Evolutionary conservation across 1,284 basidiomycete species (phyloP).

Genomic region (Boletus semigastroideus): DNA sequence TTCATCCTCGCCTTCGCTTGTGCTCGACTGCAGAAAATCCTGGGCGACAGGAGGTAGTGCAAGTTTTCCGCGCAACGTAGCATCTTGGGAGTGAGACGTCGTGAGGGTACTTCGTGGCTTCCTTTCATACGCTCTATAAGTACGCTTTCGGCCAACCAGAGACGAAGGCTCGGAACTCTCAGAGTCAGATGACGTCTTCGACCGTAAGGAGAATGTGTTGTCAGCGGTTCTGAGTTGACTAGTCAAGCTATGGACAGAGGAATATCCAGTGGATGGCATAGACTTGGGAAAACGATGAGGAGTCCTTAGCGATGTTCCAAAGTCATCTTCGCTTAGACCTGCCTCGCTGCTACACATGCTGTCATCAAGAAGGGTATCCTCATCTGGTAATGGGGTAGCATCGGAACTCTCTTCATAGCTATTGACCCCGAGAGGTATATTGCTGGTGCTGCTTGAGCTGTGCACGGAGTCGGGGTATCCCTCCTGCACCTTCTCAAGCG

Average conservation of each 20-base stretch:
- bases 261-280: constrained; percentile 35
- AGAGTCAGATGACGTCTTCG: constrained; percentile 45
- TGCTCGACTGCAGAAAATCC: constrained; percentile 20
- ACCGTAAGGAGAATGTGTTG: constrained; percentile 44
- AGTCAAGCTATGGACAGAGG: constrained; percentile 38
- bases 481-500: constrained; percentile 65
- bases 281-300: constrained; percentile 39
- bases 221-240: constrained; percentile 48
- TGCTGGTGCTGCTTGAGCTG: constrained; percentile 54
- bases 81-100: constrained; percentile 16
- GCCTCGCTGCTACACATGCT: constrained; percentile 29
- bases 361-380: constrained; percentile 23
- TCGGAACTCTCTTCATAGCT: constrained; percentile 11
- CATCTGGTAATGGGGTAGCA: constrained; percentile 20
- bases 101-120: background rate
- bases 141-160: constrained; percentile 37
- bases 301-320: constrained; percentile 65
- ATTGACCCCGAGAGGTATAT: constrained; percentile 8
- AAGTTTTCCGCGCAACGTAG: constrained; percentile 30
- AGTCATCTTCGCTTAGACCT: constrained; percentile 47
- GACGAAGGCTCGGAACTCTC: constrained; percentile 38
- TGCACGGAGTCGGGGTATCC: constrained; percentile 55
- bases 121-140: constrained; percentile 15
- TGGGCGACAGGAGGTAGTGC: background rate
- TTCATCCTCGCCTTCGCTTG: constrained; percentile 26